Evolutionary conservation across 78 protist genomes (phyloP).

Genomic region (Dictyostelium intermedium): DNA sequence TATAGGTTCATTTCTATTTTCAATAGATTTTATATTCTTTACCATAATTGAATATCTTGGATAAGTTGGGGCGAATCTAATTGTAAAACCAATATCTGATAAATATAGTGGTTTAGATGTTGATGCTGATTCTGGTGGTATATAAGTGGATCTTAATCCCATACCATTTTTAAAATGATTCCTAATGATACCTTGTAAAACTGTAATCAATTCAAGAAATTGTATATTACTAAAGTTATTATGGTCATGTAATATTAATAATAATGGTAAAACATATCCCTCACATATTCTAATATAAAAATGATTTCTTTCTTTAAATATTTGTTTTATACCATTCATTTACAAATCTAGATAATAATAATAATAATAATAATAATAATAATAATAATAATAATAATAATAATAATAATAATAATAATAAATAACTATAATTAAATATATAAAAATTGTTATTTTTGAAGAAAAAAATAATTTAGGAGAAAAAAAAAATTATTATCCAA

Average conservation of each 20-base stretch:
- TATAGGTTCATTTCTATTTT: background rate
- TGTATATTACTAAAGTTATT: background rate
- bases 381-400: too few species aligned
- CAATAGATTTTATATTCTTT: background rate
- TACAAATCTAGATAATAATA: background rate
- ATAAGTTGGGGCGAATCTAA: constrained; percentile 43
- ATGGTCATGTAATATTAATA: constrained; percentile 44
- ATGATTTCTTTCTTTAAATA: constrained; percentile 50
- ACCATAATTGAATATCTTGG: constrained; percentile 24
- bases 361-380: background rate
- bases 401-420: too few species aligned
- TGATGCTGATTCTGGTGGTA: constrained; percentile 5
- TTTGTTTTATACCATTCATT: background rate
- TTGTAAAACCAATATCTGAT: background rate
- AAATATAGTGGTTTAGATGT: constrained; percentile 13
- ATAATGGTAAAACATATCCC: constrained; percentile 44
- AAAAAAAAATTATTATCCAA: background rate
- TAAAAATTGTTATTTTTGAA: too few species aligned
- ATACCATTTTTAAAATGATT: background rate
- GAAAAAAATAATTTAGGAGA: background rate
- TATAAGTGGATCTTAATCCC: background rate
- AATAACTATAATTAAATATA: too few species aligned
- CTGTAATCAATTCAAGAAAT: constrained; percentile 33
- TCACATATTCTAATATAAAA: constrained; percentile 50
- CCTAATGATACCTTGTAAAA: background rate